Conservation (phyloP, 805 yeast species). For the Cyberlindnera petersonii region DNA sequence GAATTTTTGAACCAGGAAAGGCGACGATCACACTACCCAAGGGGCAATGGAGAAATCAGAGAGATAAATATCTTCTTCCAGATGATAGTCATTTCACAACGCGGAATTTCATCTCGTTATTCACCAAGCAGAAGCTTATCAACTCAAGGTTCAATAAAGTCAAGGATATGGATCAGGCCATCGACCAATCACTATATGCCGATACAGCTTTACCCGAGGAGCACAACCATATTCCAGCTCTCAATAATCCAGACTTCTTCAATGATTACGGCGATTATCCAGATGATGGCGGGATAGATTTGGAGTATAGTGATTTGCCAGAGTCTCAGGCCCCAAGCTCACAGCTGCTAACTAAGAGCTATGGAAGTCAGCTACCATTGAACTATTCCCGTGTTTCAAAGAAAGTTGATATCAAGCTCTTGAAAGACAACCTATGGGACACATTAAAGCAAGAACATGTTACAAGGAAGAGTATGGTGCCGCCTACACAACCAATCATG, state of each 20-base stretch:
- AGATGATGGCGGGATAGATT: constrained; percentile 29
- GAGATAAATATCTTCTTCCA: constrained; percentile 53
- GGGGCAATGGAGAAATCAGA: constrained; percentile 37
- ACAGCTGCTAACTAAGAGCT: constrained; percentile 23
- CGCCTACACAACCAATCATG: background rate
- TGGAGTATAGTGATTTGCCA: constrained; percentile 30
- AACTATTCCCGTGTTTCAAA: constrained; percentile 71
- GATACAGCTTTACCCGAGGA: constrained; percentile 40
- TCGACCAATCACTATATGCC: constrained; percentile 73
- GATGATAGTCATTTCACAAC: constrained; percentile 74
- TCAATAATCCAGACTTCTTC: constrained; percentile 38
- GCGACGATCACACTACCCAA: constrained; percentile 38
- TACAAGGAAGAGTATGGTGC: constrained; percentile 10
- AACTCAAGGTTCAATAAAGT: constrained; percentile 33
- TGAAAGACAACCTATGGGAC: constrained; percentile 79
- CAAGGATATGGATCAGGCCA: constrained; percentile 29
- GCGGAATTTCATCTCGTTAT: constrained; percentile 58
- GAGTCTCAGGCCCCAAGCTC: constrained; percentile 21
- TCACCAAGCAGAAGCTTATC: constrained; percentile 57
- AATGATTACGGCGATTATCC: constrained; percentile 34
- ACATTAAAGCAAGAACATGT: constrained; percentile 34
- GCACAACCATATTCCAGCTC: constrained; percentile 12
- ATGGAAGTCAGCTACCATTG: constrained; percentile 34
- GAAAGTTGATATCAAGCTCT: constrained; percentile 68
- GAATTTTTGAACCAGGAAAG: constrained; percentile 38